A percentile compares a stretch with the other conserved stretches of the same genome.
Conservation (phyloP, 345 rosid genomes). For the Eucalyptus regnans region DNA sequence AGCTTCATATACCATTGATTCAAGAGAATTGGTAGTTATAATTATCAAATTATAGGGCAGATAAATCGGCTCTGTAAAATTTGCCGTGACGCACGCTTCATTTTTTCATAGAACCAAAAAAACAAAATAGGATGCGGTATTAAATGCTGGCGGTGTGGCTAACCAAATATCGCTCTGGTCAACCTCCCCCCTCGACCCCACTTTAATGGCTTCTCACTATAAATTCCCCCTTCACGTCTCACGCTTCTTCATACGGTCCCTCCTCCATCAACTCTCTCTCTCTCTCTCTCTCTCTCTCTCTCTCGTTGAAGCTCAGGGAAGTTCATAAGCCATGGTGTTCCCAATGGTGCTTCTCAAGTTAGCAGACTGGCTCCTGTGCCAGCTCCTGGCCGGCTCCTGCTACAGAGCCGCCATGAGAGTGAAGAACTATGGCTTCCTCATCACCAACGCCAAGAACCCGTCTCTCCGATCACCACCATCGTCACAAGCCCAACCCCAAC, state of each 20-base stretch:
- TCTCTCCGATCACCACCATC: slow-evolving; percentile 8
- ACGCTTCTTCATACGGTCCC: neutral
- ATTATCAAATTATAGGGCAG: neutral
- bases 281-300: neutral
- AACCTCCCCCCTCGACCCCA: neutral
- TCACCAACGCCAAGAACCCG: slow-evolving; percentile 9
- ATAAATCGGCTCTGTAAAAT: neutral
- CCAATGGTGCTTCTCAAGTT: slow-evolving; percentile 36
- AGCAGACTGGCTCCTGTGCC: slow-evolving; percentile 49
- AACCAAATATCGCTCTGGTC: slow-evolving; percentile 6
- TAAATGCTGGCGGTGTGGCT: slow-evolving; percentile 27
- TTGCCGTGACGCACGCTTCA: neutral
- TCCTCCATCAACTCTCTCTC: neutral
- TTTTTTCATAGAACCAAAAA: neutral
- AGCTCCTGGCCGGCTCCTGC: slow-evolving; percentile 46
- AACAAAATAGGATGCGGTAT: neutral
- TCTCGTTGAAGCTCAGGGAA: neutral
- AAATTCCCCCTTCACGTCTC: slow-evolving; percentile 10
- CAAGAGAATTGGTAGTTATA: neutral
- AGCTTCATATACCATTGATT: neutral
- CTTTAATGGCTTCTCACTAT: neutral
- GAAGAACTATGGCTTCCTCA: slow-evolving; percentile 34
- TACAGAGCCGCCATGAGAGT: slow-evolving; percentile 58
- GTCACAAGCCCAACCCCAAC: neutral
- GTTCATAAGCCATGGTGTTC: slow-evolving; percentile 33